phyloP scores from a whole-genome alignment of 2,329 filamentous ascomycete species.

The Fusarium circinatum region DNA sequence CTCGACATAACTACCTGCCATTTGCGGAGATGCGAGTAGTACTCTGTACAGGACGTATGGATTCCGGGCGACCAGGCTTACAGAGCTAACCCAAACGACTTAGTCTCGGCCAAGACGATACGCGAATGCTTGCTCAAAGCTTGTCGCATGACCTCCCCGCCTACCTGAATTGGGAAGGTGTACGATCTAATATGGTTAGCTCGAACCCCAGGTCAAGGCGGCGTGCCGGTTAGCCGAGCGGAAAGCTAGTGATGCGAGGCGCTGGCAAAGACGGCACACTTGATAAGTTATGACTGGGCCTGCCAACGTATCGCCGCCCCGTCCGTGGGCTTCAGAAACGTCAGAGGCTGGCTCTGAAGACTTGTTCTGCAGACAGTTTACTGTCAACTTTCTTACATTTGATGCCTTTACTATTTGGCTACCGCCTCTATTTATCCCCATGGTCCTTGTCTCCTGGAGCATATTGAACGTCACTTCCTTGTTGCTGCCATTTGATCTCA shows the following conservation, averaged over 20 bases:
- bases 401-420: conserved; percentile 41
- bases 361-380: too few species aligned
- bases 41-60: too few species aligned
- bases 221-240: background rate
- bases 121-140: background rate
- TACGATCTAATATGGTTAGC: background rate
- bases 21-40: background rate
- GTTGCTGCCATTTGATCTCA: background rate
- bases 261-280: too few species aligned
- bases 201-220: background rate
- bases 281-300: too few species aligned
- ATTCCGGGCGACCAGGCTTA: background rate
- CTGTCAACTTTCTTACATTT: conserved; percentile 30
- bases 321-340: too few species aligned
- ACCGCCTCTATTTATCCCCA: conserved; percentile 30
- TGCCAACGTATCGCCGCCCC: too few species aligned
- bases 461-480: conserved; percentile 27
- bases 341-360: too few species aligned
- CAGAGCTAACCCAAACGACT: background rate
- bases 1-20: background rate
- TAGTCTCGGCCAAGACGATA: background rate
- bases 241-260: background rate
- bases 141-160: background rate
- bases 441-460: conserved; percentile 34
- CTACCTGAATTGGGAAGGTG: background rate